Conservation (phyloP, 805 yeast genomes). For the Teunomyces aglyptinius region DNA sequence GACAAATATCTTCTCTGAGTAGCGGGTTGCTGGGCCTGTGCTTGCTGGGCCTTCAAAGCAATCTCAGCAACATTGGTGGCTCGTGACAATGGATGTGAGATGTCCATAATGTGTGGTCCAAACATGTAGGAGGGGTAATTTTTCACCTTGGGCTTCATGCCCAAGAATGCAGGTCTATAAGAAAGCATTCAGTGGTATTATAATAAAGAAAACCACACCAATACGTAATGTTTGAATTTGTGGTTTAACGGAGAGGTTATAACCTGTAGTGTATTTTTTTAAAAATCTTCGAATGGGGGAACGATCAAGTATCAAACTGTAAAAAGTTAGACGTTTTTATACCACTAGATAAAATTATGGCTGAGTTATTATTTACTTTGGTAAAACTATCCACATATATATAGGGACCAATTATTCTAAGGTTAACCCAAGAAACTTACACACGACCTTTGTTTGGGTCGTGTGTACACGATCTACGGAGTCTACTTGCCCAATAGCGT, state of each 20-base stretch:
- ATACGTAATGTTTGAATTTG: not conserved
- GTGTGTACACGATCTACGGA: not conserved
- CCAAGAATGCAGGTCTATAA: slow-evolving; percentile 20
- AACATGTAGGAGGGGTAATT: slow-evolving; percentile 23
- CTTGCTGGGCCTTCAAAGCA: slow-evolving; percentile 19
- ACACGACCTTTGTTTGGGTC: not conserved
- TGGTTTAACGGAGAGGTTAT: slow-evolving; percentile 1
- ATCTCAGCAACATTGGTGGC: slow-evolving; percentile 38
- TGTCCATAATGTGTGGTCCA: slow-evolving; percentile 40
- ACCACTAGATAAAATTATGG: not conserved
- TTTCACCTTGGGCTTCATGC: slow-evolving; percentile 16
- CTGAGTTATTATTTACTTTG: not conserved
- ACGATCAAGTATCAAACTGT: not conserved
- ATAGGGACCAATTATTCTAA: not conserved
- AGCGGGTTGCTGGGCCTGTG: slow-evolving; percentile 10
- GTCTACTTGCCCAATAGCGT: not conserved
- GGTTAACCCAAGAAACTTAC: not conserved
- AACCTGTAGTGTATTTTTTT: not conserved
- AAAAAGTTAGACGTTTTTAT: not conserved
- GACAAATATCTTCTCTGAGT: slow-evolving; percentile 18
- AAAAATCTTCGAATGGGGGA: not conserved
- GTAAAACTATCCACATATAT: not conserved
- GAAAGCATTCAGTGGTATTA: not conserved
- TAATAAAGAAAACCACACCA: not conserved
- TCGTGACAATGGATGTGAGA: slow-evolving; percentile 42